Base-by-base conservation (phyloP, 1,139 yeast species). In the Diutina pseudorugosa region DNA sequence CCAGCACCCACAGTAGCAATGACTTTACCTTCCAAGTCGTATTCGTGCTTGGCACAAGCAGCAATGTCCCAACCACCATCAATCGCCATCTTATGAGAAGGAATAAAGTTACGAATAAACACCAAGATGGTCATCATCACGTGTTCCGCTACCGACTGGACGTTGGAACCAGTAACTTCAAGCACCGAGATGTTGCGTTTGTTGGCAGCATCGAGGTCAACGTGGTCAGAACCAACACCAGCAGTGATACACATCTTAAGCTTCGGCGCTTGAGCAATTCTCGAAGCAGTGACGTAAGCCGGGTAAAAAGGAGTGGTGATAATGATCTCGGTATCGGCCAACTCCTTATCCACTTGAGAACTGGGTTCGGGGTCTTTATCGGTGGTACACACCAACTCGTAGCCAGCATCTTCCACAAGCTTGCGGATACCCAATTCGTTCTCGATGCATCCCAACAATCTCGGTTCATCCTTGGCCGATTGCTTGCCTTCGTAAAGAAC, bases 301-400 rank as follows among this genome's bases (percentile, higher is more conserved):
- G 95, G 94, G 71, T 78, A 88, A 75, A 86, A 86, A 3, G 95
- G 95, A 25, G 93, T 85, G 52, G 93, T 82, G 67, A 86, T 85
- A 61, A 86, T 77, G 53, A 86, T 71, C 60, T 86, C 94, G 5
- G 91, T 85, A 56, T 82, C 89, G 51, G 72, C 78, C 62, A 85
- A 76, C 57, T 84, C 76, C 62, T 76, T 72, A 65, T 85, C 94
- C 52, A 85, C 77, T 43, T 65, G 74, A 0, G 85, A 76, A 59
- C 68, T 58, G 21, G 67, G 67, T 51, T 71, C 74, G n/a, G 86
- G 86, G 54, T 85, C 95, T 65, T 86, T 86, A 65, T 79, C 82
- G 51, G 77, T 64, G 49, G 94, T 85, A 52, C 85, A 72, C 47
- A 82, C 77, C 58, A 85, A 71, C 54, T 81, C 79, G 62, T 86